Percentiles rank a stretch among this genome's conserved stretches.
Evolutionary conservation across 192 early-diverging fungal species (phyloP).

Genomic region (Spizellomyces sp.): DNA sequence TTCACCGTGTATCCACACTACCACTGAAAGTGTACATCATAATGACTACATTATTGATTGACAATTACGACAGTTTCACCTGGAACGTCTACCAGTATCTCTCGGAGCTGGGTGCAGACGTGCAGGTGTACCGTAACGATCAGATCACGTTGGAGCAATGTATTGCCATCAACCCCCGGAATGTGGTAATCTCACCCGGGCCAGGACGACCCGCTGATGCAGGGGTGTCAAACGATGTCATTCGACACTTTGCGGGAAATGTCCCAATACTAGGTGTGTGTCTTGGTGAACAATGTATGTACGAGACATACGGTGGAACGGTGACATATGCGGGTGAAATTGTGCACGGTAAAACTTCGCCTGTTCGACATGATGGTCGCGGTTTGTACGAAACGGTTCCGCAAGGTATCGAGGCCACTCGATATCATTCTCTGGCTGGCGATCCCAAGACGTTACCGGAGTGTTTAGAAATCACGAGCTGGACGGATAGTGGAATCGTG

Average conservation of each 20-base stretch:
- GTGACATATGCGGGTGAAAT: conserved; percentile 95
- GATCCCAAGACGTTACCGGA: conserved; percentile 74
- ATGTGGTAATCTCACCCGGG: conserved; percentile 95
- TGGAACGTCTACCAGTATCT: conserved; percentile 99
- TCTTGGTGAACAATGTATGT: conserved; percentile 98
- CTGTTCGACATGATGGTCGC: conserved; percentile 87
- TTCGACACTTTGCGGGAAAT: conserved; percentile 87
- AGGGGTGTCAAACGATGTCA: conserved; percentile 87
- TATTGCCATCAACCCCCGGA: conserved; percentile 78
- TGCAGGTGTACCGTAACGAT: conserved; percentile 93
- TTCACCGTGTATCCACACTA: background rate
- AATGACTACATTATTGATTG: conserved; percentile 76
- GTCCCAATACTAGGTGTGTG: conserved; percentile 97
- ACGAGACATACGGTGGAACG: conserved; percentile 90
- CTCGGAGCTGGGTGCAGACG: conserved; percentile 85
- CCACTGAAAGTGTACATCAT: background rate
- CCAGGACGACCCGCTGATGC: conserved; percentile 94
- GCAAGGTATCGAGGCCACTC: conserved; percentile 85
- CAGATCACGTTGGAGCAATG: conserved; percentile 86
- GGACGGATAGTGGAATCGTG: conserved; percentile 80
- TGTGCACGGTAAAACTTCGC: conserved; percentile 93
- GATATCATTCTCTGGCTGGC: conserved; percentile 97
- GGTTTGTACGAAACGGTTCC: conserved; percentile 84
- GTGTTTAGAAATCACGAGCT: conserved; percentile 80
- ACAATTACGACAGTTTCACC: conserved; percentile 99